phyloP scores from a whole-genome alignment of 2,329 filamentous ascomycete genomes.

The Aspergillus piperis region DNA sequence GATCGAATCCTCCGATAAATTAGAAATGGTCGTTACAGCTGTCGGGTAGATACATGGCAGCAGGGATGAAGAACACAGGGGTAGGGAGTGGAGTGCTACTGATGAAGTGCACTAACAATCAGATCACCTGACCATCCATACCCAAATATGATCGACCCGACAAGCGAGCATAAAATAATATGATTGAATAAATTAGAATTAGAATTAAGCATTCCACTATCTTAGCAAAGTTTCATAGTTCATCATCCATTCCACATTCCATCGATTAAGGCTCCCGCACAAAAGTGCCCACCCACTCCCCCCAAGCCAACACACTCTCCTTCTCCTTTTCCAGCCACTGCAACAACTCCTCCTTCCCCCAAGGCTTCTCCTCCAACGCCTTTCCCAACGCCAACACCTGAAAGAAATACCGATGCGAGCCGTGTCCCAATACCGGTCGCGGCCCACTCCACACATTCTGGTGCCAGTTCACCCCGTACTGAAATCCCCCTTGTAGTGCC shows the following conservation, averaged over 20 bases:
- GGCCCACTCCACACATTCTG: slow-evolving; percentile 49
- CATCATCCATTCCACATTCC: neutral
- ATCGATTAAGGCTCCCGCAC: slow-evolving; percentile 37
- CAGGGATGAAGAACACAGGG: too few relatives aligned
- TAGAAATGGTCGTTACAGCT: too few relatives aligned
- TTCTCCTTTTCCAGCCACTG: slow-evolving; percentile 48
- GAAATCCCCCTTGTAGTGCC: slow-evolving; percentile 44
- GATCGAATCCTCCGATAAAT: too few relatives aligned
- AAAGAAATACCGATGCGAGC: slow-evolving; percentile 55
- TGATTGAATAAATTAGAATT: neutral
- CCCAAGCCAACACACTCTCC: slow-evolving; percentile 48
- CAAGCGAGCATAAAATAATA: too few relatives aligned
- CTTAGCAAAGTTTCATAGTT: neutral
- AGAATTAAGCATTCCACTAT: neutral
- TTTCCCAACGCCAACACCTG: slow-evolving; percentile 51
- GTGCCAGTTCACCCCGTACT: slow-evolving; percentile 46
- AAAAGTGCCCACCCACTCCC: slow-evolving; percentile 49
- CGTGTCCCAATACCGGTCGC: slow-evolving; percentile 53
- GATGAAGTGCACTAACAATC: too few relatives aligned
- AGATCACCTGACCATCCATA: too few relatives aligned
- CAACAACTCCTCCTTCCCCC: slow-evolving; percentile 47
- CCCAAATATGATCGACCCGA: too few relatives aligned
- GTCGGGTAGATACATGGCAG: too few relatives aligned
- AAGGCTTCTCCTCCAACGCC: slow-evolving; percentile 42
- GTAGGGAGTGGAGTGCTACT: too few relatives aligned